phyloP scores from a whole-genome alignment of 2,329 filamentous ascomycete species.

The Scedosporium dehoogii region DNA sequence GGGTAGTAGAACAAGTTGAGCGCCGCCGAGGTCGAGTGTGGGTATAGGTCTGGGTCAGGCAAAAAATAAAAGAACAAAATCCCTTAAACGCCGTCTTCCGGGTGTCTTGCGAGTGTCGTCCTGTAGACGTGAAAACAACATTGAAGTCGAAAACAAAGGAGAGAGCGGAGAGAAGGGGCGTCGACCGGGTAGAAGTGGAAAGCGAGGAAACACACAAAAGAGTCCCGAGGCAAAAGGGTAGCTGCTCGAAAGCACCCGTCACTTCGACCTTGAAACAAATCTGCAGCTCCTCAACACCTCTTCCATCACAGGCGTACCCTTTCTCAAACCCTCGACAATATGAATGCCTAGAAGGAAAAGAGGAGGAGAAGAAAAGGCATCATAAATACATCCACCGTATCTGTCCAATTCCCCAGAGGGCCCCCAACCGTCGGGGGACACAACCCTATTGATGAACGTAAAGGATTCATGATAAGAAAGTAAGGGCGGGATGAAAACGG shows the following conservation, averaged over 20 bases:
- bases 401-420: neutral
- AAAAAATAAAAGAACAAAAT: neutral
- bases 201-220: neutral
- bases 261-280: too few species aligned
- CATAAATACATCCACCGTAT: neutral
- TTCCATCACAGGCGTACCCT: too few species aligned
- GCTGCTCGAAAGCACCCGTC: neutral
- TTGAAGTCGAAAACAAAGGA: neutral
- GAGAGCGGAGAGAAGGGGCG: neutral
- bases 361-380: neutral
- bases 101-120: conserved; percentile 4
- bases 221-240: neutral
- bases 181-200: neutral
- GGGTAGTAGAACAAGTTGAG: neutral
- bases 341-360: too few species aligned
- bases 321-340: too few species aligned
- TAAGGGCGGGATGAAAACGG: conserved; percentile 1
- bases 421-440: neutral
- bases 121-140: conserved; percentile 5
- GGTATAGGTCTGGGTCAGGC: conserved; percentile 8
- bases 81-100: conserved; percentile 3
- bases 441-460: neutral
- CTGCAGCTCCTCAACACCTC: too few species aligned
- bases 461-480: conserved; percentile 6
- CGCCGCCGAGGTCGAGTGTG: neutral